Base-by-base conservation (phyloP, 768 basidiomycete species). In the Infundibulicybe gibba region DNA sequence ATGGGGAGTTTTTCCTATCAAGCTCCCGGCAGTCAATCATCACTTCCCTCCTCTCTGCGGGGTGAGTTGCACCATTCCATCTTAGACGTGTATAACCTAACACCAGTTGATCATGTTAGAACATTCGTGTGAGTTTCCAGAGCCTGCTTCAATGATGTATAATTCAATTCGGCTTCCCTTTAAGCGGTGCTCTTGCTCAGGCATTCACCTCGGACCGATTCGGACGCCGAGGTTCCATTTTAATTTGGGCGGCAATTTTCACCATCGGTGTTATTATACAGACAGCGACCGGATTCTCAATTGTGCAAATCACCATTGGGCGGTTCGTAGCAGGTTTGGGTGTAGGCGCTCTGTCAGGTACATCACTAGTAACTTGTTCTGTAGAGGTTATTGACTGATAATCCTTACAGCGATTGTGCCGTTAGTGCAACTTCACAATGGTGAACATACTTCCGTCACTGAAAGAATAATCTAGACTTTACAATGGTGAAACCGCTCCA, bases 401-500 rank as follows among this genome's bases (percentile, higher is more conserved):
- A 13, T 32, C 41, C 17, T 40, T 47, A 15, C 41, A 76, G 76
- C 74, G 35, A 76, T 80, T 43, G 77, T 81, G 10, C 79, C 80
- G 54, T 76, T 43, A 51, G 70, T 67, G 11, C 17, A 34, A 19
- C 11, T 2, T 32, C 38, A 40, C 4, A 32, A 20, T n/a, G n/a
- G 2, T 17, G 15, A 13, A 10, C 25, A 19, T 48, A 54, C 61
- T 53, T 38, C 57, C 56, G 50, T 62, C n/a, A n/a, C n/a, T n/a
- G n/a, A n/a, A n/a, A 59, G 5, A 65, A 62, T 9, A 52, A 9
- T 31, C 21, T n/a, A 67, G 72, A n/a, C 54, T 90, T 6, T 90
- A 89, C 61, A 87, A 85, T 52, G 87, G 87, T 33, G 87, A 90
- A 64, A 85, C 86, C 0, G 79, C 87, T 0, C 88, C 88, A 0